Base-by-base conservation (phyloP, 108 stramenopile genomes). In the Skeletonema marinoi region DNA sequence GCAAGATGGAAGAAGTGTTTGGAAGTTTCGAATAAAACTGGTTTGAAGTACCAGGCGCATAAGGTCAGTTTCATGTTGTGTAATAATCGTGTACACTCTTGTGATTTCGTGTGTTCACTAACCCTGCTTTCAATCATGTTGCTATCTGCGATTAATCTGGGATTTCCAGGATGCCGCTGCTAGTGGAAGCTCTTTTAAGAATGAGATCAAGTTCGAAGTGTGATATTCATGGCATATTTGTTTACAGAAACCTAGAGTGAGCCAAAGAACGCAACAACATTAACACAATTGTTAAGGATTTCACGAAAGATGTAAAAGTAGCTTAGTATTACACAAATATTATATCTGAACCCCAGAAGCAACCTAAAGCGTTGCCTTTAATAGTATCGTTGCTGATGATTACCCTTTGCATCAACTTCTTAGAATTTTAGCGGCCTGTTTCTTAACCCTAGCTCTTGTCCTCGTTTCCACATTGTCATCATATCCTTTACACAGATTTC, bases 31-130 rank as follows among this genome's bases (percentile, higher is more conserved):
- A 86, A 88, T 44, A 84, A 89, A 62, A 90, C 89, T 17, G 59
- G 77, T 25, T 70, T 97, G 73, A 85, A 86, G 73, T 97, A 89
- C 84, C 97, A 97, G 83, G 86, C 87, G 31, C 95, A 97, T 73
- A 80, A 79, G 65, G 94, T 75, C 17, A 36, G 39, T 41, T 21
- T 56, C 33, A 62, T 77, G 59, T 51, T 30, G 39, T 50, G 4
- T 16, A 42, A 56, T 31, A n/a, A 30, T 33, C 69, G 50, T 69
- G 54, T 35, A 6, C 33, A 30, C 41, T 17, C 17, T 25, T 17
- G 42, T 3, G 19, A 4, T 64, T 72, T 32, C 41, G n/a, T 70
- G 13, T 33, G 39, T 41, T 11, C 39, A 41, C 39, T 41, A 50
- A 16, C 41, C 17, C 35, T 59, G 9, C 39, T 5, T 62, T 31